These are phyloP conservation scores for Alliaria petiolata DNA, from an alignment of 345 rosid species.

Conservation along the genomic window DNA sequence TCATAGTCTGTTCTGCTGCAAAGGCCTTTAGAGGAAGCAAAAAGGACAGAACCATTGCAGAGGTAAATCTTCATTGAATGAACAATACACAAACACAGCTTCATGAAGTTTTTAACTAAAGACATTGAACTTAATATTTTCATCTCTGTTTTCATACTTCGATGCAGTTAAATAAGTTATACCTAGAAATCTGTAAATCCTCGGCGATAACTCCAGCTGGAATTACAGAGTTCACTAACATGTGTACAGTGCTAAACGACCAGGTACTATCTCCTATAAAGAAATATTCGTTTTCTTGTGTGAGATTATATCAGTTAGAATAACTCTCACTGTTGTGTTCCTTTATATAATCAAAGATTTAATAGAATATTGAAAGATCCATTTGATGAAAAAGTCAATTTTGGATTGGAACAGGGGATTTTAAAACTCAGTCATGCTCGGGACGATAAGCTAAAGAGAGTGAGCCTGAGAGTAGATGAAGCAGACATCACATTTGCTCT, in stretches of 20 bases:
- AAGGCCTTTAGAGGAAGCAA: conserved; percentile 72
- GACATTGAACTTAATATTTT: not conserved
- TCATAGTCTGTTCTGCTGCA: conserved; percentile 75
- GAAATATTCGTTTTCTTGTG: not conserved
- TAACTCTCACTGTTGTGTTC: not conserved
- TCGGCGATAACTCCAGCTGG: conserved; percentile 63
- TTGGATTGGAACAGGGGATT: conserved; percentile 51
- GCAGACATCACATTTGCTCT: conserved; percentile 79
- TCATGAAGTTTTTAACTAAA: not conserved
- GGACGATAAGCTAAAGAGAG: conserved; percentile 62
- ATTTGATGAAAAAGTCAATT: not conserved
- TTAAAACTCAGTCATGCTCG: conserved; percentile 72
- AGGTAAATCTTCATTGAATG: conserved; percentile 41
- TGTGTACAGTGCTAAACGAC: conserved; percentile 79
- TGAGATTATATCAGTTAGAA: not conserved
- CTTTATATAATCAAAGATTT: not conserved
- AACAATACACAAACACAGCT: not conserved
- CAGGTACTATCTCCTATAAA: conserved; percentile 47
- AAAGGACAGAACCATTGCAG: conserved; percentile 71
- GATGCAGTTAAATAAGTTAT: conserved; percentile 72
- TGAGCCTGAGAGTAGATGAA: conserved; percentile 66
- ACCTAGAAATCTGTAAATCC: conserved; percentile 67
- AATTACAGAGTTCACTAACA: conserved; percentile 56
- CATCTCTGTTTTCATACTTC: not conserved
- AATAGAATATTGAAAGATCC: not conserved